Percentiles rank a stretch among this genome's conserved stretches.
These are phyloP conservation scores for Beverwykella pulmonaria DNA, from an alignment of 495 filamentous ascomycete species.

Conservation along the genomic window DNA sequence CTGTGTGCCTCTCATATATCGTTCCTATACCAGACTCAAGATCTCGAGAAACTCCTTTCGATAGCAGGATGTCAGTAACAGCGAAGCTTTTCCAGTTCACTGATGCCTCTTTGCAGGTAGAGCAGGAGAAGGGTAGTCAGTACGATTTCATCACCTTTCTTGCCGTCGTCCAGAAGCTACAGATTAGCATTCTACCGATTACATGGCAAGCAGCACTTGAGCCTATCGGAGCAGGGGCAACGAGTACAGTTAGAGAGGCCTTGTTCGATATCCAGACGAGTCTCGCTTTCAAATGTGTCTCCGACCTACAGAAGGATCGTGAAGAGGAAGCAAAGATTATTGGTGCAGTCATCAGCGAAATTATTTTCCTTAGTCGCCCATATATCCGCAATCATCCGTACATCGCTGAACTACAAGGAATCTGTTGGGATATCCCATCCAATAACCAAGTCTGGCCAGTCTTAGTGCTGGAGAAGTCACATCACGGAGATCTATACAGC, in stretches of 20 bases:
- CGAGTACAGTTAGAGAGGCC: conserved; percentile 24
- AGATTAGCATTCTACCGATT: conserved; percentile 30
- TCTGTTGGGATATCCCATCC: conserved; percentile 34
- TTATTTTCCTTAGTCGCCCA: conserved; percentile 13
- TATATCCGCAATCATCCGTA: conserved; percentile 24
- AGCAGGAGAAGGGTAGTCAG: neutral
- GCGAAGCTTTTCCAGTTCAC: neutral
- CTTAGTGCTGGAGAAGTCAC: conserved; percentile 36
- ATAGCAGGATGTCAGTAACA: neutral
- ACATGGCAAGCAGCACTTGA: conserved; percentile 26
- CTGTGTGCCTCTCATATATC: no score
- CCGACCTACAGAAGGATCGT: neutral
- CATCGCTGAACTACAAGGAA: conserved; percentile 30
- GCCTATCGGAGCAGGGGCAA: conserved; percentile 20
- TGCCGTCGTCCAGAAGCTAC: conserved; percentile 16
- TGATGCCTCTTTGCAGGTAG: neutral
- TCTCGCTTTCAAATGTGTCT: conserved; percentile 34
- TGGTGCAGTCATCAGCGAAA: neutral
- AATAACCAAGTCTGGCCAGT: conserved; percentile 34
- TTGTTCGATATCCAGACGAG: conserved; percentile 17
- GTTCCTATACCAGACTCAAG: no score
- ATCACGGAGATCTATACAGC: conserved; percentile 27
- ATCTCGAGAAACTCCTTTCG: no score
- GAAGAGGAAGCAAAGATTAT: neutral
- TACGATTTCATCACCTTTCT: conserved; percentile 32